Base-by-base conservation (phyloP, 1,139 yeast genomes). In the Kurtzmaniella natalensis region DNA sequence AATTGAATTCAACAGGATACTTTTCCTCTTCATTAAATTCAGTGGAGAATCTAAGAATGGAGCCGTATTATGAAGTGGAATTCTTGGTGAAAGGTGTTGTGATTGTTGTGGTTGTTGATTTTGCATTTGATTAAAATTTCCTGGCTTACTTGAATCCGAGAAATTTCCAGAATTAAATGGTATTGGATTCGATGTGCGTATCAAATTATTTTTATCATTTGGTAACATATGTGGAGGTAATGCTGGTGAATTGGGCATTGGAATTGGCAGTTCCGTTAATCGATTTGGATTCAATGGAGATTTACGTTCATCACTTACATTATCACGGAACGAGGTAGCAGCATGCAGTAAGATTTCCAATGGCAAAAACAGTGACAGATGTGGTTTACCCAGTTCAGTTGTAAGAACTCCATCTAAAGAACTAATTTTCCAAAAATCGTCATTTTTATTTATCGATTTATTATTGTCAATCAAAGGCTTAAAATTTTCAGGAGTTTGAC, bases 331-430 rank as follows among this genome's bases (percentile, higher is more conserved):
- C 28, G 43, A 51, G 5, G 59, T 39, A 6, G 70, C 69, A 1
- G 70, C 71, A 38, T 57, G 59, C 3, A 68, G 59, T 21, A 65
- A 46, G 5, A 66, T 47, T 37, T 65, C 70, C 23, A 66, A 47
- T 13, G 67, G 59, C 4, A 58, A 47, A n/a, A 17, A 26, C 11
- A 47, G 49, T 4, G 48, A 46, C 2, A 35, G 37, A 13, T 35
- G 37, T n/a, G 26, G 17, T 7, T 35, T 32, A 15, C 48, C 48
- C 13, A 42, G 33, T 17, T 46, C 53, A 10, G 42, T 37, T 9
- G 48, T 42, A 25, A 47, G 22, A 9, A 34, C 28, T 13, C 40
- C 37, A 11, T 37, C 18, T 11, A 15, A 34, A 24, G 35, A 30
- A 8, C 38, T 31, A 23, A 38, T 37, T 22, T 36, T 29, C 25